Base-by-base conservation (phyloP, 2,329 filamentous ascomycete species). In the Nakataea oryzae region DNA sequence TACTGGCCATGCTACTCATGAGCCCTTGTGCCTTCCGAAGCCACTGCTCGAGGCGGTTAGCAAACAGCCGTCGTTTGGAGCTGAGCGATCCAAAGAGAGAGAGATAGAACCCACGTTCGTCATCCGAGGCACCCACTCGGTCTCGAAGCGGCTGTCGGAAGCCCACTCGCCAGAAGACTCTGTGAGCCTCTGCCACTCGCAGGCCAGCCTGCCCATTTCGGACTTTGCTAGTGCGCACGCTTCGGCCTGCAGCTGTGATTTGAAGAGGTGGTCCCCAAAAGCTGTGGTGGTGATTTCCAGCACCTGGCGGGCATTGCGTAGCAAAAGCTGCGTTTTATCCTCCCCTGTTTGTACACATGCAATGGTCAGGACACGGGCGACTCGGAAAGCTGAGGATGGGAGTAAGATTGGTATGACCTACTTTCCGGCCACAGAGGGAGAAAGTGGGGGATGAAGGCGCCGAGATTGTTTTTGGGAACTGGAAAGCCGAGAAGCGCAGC, bases 1-100 rank as follows among this genome's bases (percentile, higher is more conserved):
- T 96, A 73, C 92, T 97, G 5, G 95, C 93, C 71, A 95, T 91
- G 69, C 86, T 88, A 68, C 91, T 96, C 82, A 99, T 90, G 21
- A 91, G 76, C 27, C 83, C 80, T 72, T 97, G 95, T 1, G 91
- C 89, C 62, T 80, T 77, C 60, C 79, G 82, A 60, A 91, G 82
- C 80, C 95, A 96, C 73, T 79, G 63, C 12, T 24, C 71, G 54
- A 3, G 58, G 72, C 3, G 2, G 30, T 69, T 54, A 68, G 64
- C 11, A 3, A 24, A n/a, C 17, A 55, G 54, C 62, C 66, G 64
- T 57, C 64, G 21, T 63, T 58, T 26, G 26, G 24, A 11, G 17
- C 27, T 62, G 17, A 17, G 13, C 27, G 21, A 17, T 6, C 8
- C n/a, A 30, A 21, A 28, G 6, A 21, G 11, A 4, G 12, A 12